Evolutionary conservation across 1,284 basidiomycete genomes (phyloP).

Genomic region (Afroboletus lepidellus): DNA sequence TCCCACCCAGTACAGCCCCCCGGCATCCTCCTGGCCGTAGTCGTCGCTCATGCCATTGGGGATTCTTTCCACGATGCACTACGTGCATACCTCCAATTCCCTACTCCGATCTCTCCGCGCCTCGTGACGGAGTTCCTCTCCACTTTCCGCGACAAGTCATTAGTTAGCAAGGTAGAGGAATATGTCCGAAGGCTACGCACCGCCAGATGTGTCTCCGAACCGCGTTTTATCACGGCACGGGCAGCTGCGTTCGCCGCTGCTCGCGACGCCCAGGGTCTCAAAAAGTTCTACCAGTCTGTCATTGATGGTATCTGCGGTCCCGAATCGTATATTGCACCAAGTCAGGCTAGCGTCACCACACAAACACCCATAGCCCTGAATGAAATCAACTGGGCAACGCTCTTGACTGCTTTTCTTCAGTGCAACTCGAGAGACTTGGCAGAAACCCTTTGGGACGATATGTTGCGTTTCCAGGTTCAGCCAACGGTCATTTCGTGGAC

Average conservation of each 20-base stretch:
- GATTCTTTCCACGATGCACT: conserved; percentile 55
- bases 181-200: conserved; percentile 49
- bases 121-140: conserved; percentile 39
- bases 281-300: conserved; percentile 48
- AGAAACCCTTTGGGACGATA: conserved; percentile 61
- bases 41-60: conserved; percentile 58
- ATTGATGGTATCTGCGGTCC: conserved; percentile 49
- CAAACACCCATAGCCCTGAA: conserved; percentile 50
- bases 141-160: conserved; percentile 34
- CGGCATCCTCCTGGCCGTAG: conserved; percentile 48
- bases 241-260: conserved; percentile 44
- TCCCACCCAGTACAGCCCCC: conserved; percentile 26
- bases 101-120: conserved; percentile 37
- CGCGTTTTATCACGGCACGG: conserved; percentile 49
- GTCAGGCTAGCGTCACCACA: conserved; percentile 34
- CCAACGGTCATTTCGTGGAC: conserved; percentile 61
- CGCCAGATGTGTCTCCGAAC: conserved; percentile 51
- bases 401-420: conserved; percentile 60
- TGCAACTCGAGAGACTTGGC: conserved; percentile 54
- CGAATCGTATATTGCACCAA: conserved; percentile 45
- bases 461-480: conserved; percentile 46
- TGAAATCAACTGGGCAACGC: conserved; percentile 57
- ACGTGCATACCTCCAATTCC: conserved; percentile 38
- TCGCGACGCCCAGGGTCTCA: conserved; percentile 34
- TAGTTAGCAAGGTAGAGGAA: conserved; percentile 39